phyloP scores from a whole-genome alignment of 1,284 basidiomycete species.

The Porodaedalea pini region DNA sequence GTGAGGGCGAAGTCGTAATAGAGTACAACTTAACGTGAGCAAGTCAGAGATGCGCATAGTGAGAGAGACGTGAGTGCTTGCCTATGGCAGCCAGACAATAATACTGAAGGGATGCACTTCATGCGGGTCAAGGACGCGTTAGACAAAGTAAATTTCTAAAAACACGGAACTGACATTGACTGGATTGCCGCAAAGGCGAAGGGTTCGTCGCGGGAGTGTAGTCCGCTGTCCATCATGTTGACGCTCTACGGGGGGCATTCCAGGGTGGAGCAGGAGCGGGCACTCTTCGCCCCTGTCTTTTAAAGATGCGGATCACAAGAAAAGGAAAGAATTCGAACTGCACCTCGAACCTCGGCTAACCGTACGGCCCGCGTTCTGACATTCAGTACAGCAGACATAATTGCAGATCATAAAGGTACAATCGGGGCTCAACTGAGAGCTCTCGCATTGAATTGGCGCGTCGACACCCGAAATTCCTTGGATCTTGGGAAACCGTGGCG shows the following conservation, averaged over 20 bases:
- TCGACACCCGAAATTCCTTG: neutral
- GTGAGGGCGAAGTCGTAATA: slow-evolving; percentile 18
- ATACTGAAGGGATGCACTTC: slow-evolving; percentile 14
- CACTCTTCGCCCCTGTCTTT: neutral
- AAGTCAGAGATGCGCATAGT: neutral
- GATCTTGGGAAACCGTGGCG: neutral
- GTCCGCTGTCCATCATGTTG: neutral
- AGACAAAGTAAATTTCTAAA: neutral
- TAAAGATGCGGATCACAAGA: neutral
- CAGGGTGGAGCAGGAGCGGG: neutral
- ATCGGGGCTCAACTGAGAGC: neutral
- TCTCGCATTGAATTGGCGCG: neutral
- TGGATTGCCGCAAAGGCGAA: neutral
- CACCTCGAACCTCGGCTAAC: neutral
- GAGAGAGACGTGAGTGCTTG: neutral
- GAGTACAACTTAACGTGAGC: slow-evolving; percentile 3
- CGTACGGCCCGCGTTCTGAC: neutral
- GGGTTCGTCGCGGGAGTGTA: neutral
- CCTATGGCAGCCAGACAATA: slow-evolving; percentile 14
- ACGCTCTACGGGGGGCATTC: neutral
- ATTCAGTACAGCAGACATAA: neutral
- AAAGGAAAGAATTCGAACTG: neutral
- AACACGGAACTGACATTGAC: neutral
- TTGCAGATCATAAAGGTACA: slow-evolving; percentile 4
- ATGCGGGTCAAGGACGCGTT: neutral